phyloP scores from a whole-genome alignment of 2,329 filamentous ascomycete genomes.

The Pseudogymnoascus destructans region DNA sequence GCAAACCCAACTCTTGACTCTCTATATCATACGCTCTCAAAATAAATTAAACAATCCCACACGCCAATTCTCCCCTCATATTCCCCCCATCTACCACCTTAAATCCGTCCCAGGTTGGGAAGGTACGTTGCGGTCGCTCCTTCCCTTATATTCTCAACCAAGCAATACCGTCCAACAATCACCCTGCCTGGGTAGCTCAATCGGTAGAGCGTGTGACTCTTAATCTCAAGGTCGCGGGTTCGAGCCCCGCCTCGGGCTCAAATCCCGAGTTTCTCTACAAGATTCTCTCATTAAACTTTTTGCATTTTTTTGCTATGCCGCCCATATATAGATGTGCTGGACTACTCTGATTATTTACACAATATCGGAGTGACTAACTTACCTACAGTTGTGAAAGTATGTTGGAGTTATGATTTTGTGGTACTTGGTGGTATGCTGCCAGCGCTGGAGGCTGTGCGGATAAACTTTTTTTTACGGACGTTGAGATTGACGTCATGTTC shows the following conservation, averaged over 20 bases:
- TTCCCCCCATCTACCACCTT: background rate
- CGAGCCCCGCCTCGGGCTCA: slow-evolving; percentile 8
- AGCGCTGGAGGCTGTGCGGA: background rate
- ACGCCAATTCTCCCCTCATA: background rate
- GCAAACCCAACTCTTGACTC: background rate
- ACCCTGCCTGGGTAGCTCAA: slow-evolving; percentile 39
- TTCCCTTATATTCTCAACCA: background rate
- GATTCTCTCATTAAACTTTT: background rate
- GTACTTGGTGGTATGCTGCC: background rate
- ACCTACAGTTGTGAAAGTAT: background rate
- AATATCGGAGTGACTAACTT: too few relatives aligned
- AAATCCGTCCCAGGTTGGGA: background rate
- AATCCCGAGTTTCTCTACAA: slow-evolving; percentile 7
- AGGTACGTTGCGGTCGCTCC: background rate
- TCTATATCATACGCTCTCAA: background rate
- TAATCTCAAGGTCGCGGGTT: slow-evolving; percentile 9
- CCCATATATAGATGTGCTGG: too few relatives aligned
- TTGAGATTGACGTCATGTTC: background rate
- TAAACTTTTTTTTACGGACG: background rate
- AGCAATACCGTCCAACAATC: background rate
- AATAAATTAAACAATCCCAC: background rate
- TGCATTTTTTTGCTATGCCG: background rate
- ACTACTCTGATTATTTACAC: background rate
- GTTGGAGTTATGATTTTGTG: background rate
- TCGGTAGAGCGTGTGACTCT: slow-evolving; percentile 64